Percentiles rank a stretch among this genome's conserved stretches.
These are phyloP conservation scores for Talaromyces adpressus DNA, from an alignment of 495 filamentous ascomycete species.

Conservation along the genomic window DNA sequence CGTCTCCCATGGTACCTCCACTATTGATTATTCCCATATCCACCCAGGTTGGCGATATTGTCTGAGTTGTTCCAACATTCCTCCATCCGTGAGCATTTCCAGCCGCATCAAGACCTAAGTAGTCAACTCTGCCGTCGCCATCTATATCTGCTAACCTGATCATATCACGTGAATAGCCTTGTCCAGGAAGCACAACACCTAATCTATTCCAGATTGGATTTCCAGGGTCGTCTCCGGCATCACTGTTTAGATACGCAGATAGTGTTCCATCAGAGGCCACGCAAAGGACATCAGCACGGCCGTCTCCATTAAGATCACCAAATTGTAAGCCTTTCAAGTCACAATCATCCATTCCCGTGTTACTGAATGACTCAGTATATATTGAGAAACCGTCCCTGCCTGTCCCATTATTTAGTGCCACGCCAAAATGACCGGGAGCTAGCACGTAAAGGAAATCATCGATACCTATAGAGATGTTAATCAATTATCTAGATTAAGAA, in stretches of 20 bases:
- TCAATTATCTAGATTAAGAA: neutral
- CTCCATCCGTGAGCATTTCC: slow-evolving; percentile 3
- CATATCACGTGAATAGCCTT: slow-evolving; percentile 6
- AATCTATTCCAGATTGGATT: neutral
- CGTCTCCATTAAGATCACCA: neutral
- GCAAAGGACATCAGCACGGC: slow-evolving; percentile 9
- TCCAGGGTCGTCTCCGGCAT: neutral
- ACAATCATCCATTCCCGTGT: neutral
- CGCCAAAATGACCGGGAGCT: neutral
- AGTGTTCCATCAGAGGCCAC: slow-evolving; percentile 11
- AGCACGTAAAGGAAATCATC: neutral
- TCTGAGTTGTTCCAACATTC: slow-evolving; percentile 6
- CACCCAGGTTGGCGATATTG: slow-evolving; percentile 13
- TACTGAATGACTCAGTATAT: neutral
- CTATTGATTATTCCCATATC: slow-evolving; percentile 12
- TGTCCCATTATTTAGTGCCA: neutral
- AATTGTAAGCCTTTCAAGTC: neutral
- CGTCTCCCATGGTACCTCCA: slow-evolving; percentile 14
- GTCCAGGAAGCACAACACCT: neutral
- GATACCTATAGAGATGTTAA: neutral
- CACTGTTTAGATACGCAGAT: slow-evolving; percentile 5
- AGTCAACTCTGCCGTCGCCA: slow-evolving; percentile 23
- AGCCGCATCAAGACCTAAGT: slow-evolving; percentile 6
- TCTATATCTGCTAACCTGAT: slow-evolving; percentile 20
- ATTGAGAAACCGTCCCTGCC: neutral